Base-by-base conservation (phyloP, 352 stramenopile genomes). In the Globisporangium orthogonon region DNA sequence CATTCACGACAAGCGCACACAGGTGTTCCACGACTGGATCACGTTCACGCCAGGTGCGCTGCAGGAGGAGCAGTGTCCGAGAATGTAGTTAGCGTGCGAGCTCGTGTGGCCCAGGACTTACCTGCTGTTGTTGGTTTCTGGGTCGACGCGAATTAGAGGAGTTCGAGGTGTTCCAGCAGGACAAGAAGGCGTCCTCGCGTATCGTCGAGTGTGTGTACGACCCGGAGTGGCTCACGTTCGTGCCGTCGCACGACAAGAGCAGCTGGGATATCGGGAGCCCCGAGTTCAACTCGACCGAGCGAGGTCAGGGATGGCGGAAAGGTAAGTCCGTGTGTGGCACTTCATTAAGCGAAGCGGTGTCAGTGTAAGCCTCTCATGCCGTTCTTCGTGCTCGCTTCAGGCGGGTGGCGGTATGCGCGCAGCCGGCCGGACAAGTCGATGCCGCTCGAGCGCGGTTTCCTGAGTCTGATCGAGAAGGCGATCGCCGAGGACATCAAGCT, bases 11-110 rank as follows among this genome's bases (percentile, higher is more conserved):
- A 95, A 93, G 51, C 76, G 83, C 45, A 91, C 84, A 51, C 82
- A 85, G 41, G 64, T 89, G 31, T 95, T 93, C 58, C 83, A 93
- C 53, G 85, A 95, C 66, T 95, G 85, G 85, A 83, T 95, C 66
- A 92, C 83, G 10, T 87, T 95, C 62, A 61, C 83, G n/a, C 58
- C 71, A 63, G 81, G 81, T 91, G 68, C 13, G 31, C 44, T 11
- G 33, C 5, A 37, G 35, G 35, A 41, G 7, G 35, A 41, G 2
- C 35, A 47, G 5, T 23, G 39, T 43, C 29, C 23, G 23, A 23
- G 23, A 23, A 23, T 23, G 23, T 23, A 23, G 23, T 23, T 23
- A 23, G 23, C 23, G 23, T 23, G 23, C 23, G 23, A 23, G 23
- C 23, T 23, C 23, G 23, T 23, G 23, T 23, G 23, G 23, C 23